Evolutionary conservation across 2,329 filamentous ascomycete genomes (phyloP).

Genomic region (Neoscytalidium dimidiatum): DNA sequence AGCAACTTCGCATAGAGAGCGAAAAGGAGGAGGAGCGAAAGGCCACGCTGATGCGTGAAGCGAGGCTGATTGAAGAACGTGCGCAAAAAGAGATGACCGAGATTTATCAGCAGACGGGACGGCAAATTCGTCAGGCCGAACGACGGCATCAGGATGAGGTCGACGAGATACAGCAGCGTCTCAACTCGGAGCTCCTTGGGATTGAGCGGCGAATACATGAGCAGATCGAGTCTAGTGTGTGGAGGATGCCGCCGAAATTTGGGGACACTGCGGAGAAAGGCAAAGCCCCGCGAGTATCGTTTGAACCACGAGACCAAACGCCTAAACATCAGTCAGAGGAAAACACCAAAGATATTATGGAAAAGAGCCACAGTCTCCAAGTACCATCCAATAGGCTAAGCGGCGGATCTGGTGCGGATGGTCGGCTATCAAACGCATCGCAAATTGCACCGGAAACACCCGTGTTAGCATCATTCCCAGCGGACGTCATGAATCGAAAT

Average conservation of each 20-base stretch:
- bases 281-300: not conserved
- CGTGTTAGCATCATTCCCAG: not conserved
- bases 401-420: not conserved
- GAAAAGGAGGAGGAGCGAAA: not conserved
- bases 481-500: not conserved
- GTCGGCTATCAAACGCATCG: not conserved
- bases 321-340: not conserved
- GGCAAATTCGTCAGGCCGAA: not conserved
- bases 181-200: not conserved
- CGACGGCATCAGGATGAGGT: constrained; percentile 4
- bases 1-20: not conserved
- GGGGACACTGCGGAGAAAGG: not conserved
- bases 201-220: constrained; percentile 1
- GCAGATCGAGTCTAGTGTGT: not conserved
- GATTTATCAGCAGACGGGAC: not conserved
- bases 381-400: not conserved
- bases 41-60: not conserved
- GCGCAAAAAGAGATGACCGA: not conserved
- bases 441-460: not conserved
- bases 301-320: not conserved
- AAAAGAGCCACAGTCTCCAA: not conserved
- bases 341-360: not conserved
- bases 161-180: not conserved
- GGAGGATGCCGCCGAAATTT: not conserved
- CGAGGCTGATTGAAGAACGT: not conserved